A percentile compares a stretch with the other conserved stretches of the same genome.
Evolutionary conservation across 345 rosid genomes (phyloP).

Genomic region (Aquilaria malaccensis): DNA sequence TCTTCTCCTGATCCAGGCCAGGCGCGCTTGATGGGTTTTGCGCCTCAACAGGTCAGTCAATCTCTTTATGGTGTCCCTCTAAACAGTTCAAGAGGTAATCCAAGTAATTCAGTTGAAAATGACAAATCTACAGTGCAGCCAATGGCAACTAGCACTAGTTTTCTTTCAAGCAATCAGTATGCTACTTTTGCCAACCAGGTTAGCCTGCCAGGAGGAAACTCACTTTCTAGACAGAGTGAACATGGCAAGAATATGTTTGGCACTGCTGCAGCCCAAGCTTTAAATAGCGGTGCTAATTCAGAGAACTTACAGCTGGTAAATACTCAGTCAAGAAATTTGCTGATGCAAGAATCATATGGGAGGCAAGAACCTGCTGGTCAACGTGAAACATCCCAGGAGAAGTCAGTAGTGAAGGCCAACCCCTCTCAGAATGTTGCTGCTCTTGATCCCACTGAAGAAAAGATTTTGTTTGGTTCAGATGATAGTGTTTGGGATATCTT

Average conservation of each 20-base stretch:
- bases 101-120: slow-evolving; percentile 41
- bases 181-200: slow-evolving; percentile 37
- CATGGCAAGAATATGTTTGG: slow-evolving; percentile 34
- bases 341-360: slow-evolving; percentile 31
- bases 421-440: slow-evolving; percentile 51
- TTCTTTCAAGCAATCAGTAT: slow-evolving; percentile 41
- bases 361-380: slow-evolving; percentile 32
- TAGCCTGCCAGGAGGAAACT: slow-evolving; percentile 36
- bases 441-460: slow-evolving; percentile 88
- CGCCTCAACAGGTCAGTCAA: slow-evolving; percentile 56
- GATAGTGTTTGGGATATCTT: slow-evolving; percentile 78
- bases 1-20: slow-evolving; percentile 61
- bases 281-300: slow-evolving; percentile 31
- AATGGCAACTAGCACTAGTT: slow-evolving; percentile 39
- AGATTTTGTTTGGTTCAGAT: slow-evolving; percentile 84
- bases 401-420: slow-evolving; percentile 22
- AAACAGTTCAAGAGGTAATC: slow-evolving; percentile 37
- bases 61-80: slow-evolving; percentile 64
- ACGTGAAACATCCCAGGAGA: slow-evolving; percentile 37
- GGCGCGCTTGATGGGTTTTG: slow-evolving; percentile 34
- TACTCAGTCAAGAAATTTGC: slow-evolving; percentile 30
- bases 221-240: slow-evolving; percentile 40
- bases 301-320: slow-evolving; percentile 36
- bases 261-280: slow-evolving; percentile 29
- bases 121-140: slow-evolving; percentile 40